Base-by-base conservation (phyloP, 1,139 yeast species). In the Yamadazyma membranifaciens region DNA sequence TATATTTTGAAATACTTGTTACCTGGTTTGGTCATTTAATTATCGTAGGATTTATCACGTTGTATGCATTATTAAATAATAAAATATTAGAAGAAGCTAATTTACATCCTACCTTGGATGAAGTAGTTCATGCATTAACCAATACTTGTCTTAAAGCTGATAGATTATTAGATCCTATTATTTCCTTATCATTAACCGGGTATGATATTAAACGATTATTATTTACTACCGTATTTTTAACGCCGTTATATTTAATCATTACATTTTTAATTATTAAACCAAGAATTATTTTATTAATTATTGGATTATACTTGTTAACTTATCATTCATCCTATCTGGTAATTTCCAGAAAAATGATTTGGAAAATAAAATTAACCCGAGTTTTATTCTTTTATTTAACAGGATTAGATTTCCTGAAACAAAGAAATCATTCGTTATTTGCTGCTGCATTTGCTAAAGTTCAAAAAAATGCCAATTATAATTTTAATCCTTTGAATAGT, bases 301-400 rank as follows among this genome's bases (percentile, higher is more conserved):
- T 73, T 9, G 92, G 95, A 0, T 50, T 84, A 24, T 79, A 80
- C 48, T 63, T 85, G 6, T 67, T 91, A 42, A 82, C 95, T 0
- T 92, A 88, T 60, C 96, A 92, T 62, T 88, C 96, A 14, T 72
- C 87, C 24, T 87, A 88, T 73, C 81, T 89, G 29, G 70, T 87
- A 42, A 88, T 89, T 5, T 81, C 94, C 0, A 73, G 98, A 48
- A 81, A 82, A 44, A 72, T 91, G 47, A 64, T 89, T 36, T 91
- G 97, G 98, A 80, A 85, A 52, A 81, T 92, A 43, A 80, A 85
- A 54, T 54, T 80, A 10, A 80, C 87, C 3, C 74, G 97, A 49
- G 61, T 84, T 38, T 54, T 85, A 10, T 79, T 86, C 44, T 89
- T 88, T 59, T 87, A 88, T 56, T 66, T 87, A 42, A 91, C 97